phyloP scores from a whole-genome alignment of 345 rosid genomes.

The Eucalyptus coolabah region DNA sequence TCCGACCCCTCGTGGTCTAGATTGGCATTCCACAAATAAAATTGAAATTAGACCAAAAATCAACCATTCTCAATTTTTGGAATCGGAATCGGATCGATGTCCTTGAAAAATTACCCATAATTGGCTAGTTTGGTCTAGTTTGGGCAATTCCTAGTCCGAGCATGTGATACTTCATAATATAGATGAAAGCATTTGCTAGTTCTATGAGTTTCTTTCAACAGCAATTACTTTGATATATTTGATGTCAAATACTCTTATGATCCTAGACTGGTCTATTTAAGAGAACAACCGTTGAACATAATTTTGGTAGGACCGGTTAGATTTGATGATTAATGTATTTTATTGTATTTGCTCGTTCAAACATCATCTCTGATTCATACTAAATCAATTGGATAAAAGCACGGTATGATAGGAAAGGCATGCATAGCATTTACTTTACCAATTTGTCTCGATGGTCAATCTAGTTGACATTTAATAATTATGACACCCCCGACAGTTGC shows the following conservation, averaged over 20 bases:
- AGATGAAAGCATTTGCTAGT: not conserved
- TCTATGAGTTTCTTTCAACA: too few species aligned
- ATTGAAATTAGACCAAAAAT: not conserved
- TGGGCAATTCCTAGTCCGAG: too few species aligned
- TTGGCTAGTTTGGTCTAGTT: too few species aligned
- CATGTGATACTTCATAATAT: too few species aligned
- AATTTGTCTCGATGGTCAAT: not conserved
- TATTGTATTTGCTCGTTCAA: not conserved
- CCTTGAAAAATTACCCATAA: not conserved
- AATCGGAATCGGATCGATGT: accelerated
- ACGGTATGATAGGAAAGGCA: not conserved
- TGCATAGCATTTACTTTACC: not conserved
- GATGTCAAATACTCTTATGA: not conserved
- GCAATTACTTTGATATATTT: not conserved
- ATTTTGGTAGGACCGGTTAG: not conserved
- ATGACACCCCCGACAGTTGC: not conserved
- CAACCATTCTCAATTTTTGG: not conserved
- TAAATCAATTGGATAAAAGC: not conserved
- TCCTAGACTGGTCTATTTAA: too few species aligned
- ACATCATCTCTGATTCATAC: not conserved
- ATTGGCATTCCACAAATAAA: not conserved
- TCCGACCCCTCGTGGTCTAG: not conserved
- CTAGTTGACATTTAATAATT: not conserved
- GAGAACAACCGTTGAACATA: not conserved
- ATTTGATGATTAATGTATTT: too few species aligned